Base-by-base conservation (phyloP, 805 yeast species). In the Debaryomyces maramus region DNA sequence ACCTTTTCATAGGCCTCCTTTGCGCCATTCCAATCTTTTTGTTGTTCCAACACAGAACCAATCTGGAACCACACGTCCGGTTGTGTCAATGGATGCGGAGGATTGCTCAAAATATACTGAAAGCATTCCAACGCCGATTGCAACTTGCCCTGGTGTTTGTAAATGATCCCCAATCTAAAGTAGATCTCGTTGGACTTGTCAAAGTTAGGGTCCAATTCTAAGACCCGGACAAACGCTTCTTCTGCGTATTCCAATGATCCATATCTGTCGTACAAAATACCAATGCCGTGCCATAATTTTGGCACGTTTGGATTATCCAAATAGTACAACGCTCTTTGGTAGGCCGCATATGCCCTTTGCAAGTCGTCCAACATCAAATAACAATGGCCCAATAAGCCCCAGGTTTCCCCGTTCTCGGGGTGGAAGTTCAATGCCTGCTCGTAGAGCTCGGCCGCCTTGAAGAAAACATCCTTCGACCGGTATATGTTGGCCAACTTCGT, bases 41-140 rank as follows among this genome's bases (percentile, higher is more conserved):
- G 91, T 58, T 86, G 96, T 62, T 93, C 99, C 53, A 93, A 75
- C 2, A 93, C 98, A 22, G 89, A 85, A 29, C 99, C 99, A 47
- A 93, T 86, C 67, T 93, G 99, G 70, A 93, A 93, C 98, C 98
- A 93, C 39, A 93, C 95, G 60, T 93, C 99, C 36, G 96, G 88
- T 60, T 88, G 96, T 34, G 97, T 90, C 48, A 93, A 72, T 1
- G 99, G 99, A 39, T 88, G 84, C 1, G 99, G 99, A 0, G 99
- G 98, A 63, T 83, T 85, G 42, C 82, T 74, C 50, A 93, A 67
- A 47, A 93, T 93, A 61, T 91, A 93, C 58, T 88, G 85, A 74
- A 93, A 93, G 61, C 98, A 93, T 61, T 93, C 97, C 43, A 93
- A 72, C 2, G 97, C 95, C 56, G 85, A 86, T 38, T 80, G 78